Conservation (phyloP, 2,329 filamentous ascomycete genomes). For the Xylaria sp. region DNA sequence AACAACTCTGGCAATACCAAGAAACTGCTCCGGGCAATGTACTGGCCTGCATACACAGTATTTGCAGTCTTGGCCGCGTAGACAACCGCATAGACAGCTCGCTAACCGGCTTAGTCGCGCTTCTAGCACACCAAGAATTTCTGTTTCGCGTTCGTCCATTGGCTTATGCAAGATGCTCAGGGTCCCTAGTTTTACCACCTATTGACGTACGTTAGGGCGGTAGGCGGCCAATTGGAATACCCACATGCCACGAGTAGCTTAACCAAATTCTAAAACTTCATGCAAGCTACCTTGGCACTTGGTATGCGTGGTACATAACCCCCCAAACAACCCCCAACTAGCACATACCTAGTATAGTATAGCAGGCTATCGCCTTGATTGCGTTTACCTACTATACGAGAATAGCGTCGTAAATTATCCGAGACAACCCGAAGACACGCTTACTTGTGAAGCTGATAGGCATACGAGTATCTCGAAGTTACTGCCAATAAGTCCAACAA, state of each 20-base stretch:
- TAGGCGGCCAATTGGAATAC: conserved; percentile 15
- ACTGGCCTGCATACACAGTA: neutral
- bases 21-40: conserved; percentile 4
- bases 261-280: conserved; percentile 21
- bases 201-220: neutral
- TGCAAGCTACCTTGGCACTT: conserved; percentile 18
- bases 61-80: neutral
- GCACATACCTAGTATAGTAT: neutral
- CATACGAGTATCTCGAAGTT: neutral
- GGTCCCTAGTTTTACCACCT: conserved; percentile 5
- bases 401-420: neutral
- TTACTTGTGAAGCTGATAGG: neutral
- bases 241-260: conserved; percentile 42
- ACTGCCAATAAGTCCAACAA: neutral
- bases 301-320: neutral
- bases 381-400: neutral
- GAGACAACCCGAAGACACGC: neutral
- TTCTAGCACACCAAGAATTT: neutral
- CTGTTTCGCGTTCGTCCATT: neutral
- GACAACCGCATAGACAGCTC: neutral
- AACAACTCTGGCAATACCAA: neutral
- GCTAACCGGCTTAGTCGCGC: conserved; percentile 9
- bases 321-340: neutral
- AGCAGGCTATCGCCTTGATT: neutral
- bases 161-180: conserved; percentile 1